Percentiles rank a stretch among this genome's conserved stretches.
Evolutionary conservation across 208 protist genomes (phyloP).

Genomic region (Crithidia brevicula): DNA sequence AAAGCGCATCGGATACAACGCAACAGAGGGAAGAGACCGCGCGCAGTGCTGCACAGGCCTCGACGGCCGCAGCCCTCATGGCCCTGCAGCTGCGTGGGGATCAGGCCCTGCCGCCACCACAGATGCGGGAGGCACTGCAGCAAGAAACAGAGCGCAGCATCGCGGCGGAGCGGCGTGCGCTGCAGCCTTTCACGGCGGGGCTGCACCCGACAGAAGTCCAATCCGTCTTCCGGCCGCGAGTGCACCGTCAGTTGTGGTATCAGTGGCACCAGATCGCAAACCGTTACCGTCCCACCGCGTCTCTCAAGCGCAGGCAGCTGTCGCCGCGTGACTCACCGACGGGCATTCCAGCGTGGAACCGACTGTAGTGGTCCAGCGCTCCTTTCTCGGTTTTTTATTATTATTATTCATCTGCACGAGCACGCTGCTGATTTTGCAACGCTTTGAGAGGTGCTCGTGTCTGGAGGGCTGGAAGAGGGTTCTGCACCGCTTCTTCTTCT

Average conservation of each 20-base stretch:
- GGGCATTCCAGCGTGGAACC: conserved; percentile 88
- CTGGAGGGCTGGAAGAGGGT: too few relatives aligned
- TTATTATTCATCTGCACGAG: too few relatives aligned
- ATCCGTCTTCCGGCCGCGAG: conserved; percentile 83
- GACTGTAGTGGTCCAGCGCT: conserved; percentile 45
- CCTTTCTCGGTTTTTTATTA: too few relatives aligned
- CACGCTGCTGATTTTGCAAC: too few relatives aligned
- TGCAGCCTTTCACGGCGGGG: conserved; percentile 78
- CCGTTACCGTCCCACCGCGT: conserved; percentile 79
- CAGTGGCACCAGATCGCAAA: conserved; percentile 92
- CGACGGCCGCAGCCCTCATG: conserved; percentile 46
- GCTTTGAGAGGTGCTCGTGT: too few relatives aligned
- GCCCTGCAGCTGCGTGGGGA: conserved; percentile 79
- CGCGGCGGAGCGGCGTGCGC: conserved; percentile 37
- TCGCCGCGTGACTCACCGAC: conserved; percentile 89
- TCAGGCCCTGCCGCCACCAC: conserved; percentile 54
- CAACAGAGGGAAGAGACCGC: not conserved
- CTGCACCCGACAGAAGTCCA: conserved; percentile 81
- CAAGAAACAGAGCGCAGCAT: conserved; percentile 62
- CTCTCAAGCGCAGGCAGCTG: conserved; percentile 83
- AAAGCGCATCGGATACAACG: too few relatives aligned
- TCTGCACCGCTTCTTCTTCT: too few relatives aligned
- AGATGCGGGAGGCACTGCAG: conserved; percentile 51
- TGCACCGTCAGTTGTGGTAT: conserved; percentile 91
- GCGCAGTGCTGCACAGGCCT: conserved; percentile 21